Evolutionary conservation across 495 filamentous ascomycete genomes (phyloP), one percentile per base, ranked within the genome.

Genomic region (Amniculicola lignicola): DNA sequence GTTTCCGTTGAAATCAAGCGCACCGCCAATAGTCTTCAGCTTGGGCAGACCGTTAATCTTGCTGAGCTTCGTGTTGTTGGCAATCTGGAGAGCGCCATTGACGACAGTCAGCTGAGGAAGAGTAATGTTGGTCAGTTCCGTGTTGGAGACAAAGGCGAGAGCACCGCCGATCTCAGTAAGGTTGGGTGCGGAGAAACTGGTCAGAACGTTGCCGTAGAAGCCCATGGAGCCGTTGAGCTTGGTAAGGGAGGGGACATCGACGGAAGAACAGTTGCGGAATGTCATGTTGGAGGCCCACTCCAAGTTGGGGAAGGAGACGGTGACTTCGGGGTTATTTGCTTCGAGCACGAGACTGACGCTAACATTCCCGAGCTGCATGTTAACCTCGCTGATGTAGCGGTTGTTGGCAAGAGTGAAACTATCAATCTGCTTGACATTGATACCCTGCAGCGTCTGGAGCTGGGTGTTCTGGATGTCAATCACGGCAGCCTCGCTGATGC

Each of bases 1-100:
- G 73, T 80, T 84, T 65, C 93, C 93, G 64, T 82, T 82, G 73
- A 96, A 82, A 75, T 95, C 88, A 70, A 99, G 75, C 54, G 91
- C 92, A 73, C 92, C 93, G 58, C 77, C 79, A 39, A 97, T 79
- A n/a, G 69, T 77, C 54, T 78, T 63, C 19, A 98, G 78, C 37
- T 73, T 64, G 31, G 79, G 75, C 77, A 97, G 87, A 40, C 77
- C 79, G 50, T 79, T 67, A 25, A 96, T 77, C 53, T 70, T 65
- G 45, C 61, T 53, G 11, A 96, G 77, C 42, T 76, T 71, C 40
- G 90, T 88, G 81, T 96, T 96, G 78, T 94, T 94, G 69, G 85
- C 83, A 65, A 97, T 81, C 55, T 84, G 78, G 72, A 93, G 82
- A 65, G 83, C 88, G 75, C 86, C 90, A 57, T 80, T 81, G 65